phyloP scores from a whole-genome alignment of 2,329 filamentous ascomycete genomes.

The Xylaria sp. region DNA sequence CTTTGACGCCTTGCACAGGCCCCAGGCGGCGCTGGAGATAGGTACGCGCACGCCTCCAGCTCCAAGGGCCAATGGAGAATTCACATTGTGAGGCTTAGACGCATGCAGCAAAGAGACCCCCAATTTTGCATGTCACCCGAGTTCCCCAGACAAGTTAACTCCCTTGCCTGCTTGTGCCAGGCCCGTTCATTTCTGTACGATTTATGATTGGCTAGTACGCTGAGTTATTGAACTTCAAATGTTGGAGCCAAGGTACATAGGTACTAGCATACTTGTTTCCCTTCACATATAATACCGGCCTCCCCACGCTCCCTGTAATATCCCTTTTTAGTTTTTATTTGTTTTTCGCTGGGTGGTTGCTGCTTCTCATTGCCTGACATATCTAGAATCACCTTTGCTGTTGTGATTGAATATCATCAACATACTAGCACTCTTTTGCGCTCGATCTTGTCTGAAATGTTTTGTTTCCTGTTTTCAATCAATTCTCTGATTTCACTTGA shows the following conservation, averaged over 20 bases:
- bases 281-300: not conserved
- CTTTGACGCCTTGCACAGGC: constrained; percentile 23
- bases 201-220: constrained; percentile 35
- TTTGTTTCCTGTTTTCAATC: not conserved
- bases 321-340: too few relatives aligned
- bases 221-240: not conserved
- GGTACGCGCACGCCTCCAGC: constrained; percentile 22
- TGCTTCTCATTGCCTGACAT: too few relatives aligned
- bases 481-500: not conserved
- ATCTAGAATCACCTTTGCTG: too few relatives aligned
- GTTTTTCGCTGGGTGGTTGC: too few relatives aligned
- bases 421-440: not conserved
- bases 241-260: not conserved
- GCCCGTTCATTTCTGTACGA: constrained; percentile 11
- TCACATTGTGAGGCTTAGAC: constrained; percentile 34
- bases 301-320: too few relatives aligned
- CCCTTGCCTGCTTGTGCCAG: constrained; percentile 1
- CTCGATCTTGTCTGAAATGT: not conserved
- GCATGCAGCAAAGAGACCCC: constrained; percentile 27
- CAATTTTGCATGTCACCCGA: constrained; percentile 25
- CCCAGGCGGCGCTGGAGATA: constrained; percentile 9
- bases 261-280: not conserved
- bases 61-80: constrained; percentile 28
- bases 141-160: constrained; percentile 26
- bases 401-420: too few relatives aligned